phyloP scores from a whole-genome alignment of 306 rosid genomes.

The Vicia sativa region DNA sequence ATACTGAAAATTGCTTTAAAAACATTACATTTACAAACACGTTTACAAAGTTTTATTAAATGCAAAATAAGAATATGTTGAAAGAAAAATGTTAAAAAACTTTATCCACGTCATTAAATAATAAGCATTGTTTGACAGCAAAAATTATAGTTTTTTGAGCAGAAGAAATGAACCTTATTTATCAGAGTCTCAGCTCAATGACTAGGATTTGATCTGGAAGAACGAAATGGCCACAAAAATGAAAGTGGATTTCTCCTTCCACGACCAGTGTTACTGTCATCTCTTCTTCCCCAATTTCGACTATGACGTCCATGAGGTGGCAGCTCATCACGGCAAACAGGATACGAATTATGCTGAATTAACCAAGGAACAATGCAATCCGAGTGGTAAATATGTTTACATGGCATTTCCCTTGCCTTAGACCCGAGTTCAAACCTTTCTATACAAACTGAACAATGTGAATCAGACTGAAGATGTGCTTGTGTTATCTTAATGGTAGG shows the following conservation, averaged over 20 bases:
- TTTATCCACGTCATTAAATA: slow-evolving; percentile 11
- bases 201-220: slow-evolving; percentile 47
- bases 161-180: slow-evolving; percentile 29
- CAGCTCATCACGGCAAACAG: slow-evolving; percentile 73
- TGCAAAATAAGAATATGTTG: slow-evolving; percentile 21
- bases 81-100: slow-evolving; percentile 22
- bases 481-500: slow-evolving; percentile 62
- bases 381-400: slow-evolving; percentile 72
- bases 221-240: slow-evolving; percentile 62
- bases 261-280: slow-evolving; percentile 29
- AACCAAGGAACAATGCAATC: slow-evolving; percentile 82
- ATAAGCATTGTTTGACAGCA: slow-evolving; percentile 30
- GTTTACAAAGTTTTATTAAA: neutral
- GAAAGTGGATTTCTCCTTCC: slow-evolving; percentile 58
- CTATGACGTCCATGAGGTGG: slow-evolving; percentile 47
- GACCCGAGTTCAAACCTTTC: slow-evolving; percentile 68
- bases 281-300: slow-evolving; percentile 39
- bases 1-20: neutral
- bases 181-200: slow-evolving; percentile 37
- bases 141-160: too few relatives aligned
- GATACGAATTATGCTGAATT: slow-evolving; percentile 70
- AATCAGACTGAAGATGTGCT: slow-evolving; percentile 56
- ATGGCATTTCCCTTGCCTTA: slow-evolving; percentile 69
- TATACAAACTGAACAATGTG: slow-evolving; percentile 69
- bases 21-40: slow-evolving; percentile 32